These are phyloP conservation scores for Phytophthora constricta DNA, from an alignment of 352 stramenopile genomes.

Conservation along the genomic window DNA sequence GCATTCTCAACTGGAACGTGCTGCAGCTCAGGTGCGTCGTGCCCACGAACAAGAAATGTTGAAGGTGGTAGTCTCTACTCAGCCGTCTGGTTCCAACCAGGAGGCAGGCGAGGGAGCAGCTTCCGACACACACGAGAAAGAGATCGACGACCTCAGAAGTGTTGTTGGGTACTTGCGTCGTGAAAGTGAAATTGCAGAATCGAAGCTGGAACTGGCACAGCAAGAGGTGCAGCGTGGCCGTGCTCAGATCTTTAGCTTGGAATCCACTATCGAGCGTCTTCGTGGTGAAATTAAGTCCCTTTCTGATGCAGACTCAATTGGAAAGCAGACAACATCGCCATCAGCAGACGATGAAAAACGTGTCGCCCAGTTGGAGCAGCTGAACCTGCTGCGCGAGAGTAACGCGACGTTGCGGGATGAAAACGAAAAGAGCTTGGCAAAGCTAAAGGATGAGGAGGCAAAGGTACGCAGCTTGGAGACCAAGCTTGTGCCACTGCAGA, in stretches of 20 bases:
- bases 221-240: slow-evolving; percentile 72
- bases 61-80: slow-evolving; percentile 22
- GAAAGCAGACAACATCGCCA: slow-evolving; percentile 12
- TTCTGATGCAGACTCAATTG: slow-evolving; percentile 21
- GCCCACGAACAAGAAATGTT: slow-evolving; percentile 65
- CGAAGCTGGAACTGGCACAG: slow-evolving; percentile 73
- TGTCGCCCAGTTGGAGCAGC: slow-evolving; percentile 69
- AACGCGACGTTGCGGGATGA: slow-evolving; percentile 83
- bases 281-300: slow-evolving; percentile 65
- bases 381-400: slow-evolving; percentile 80
- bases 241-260: slow-evolving; percentile 58
- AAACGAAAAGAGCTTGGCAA: slow-evolving; percentile 61
- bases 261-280: slow-evolving; percentile 65
- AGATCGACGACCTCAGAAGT: slow-evolving; percentile 76
- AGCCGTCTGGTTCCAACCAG: slow-evolving; percentile 21
- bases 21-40: slow-evolving; percentile 60
- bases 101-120: slow-evolving; percentile 33
- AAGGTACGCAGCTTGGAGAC: slow-evolving; percentile 55
- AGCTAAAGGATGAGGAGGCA: slow-evolving; percentile 59
- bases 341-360: slow-evolving; percentile 53
- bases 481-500: slow-evolving; percentile 61
- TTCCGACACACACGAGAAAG: slow-evolving; percentile 50
- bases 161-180: slow-evolving; percentile 76
- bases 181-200: slow-evolving; percentile 69
- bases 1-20: slow-evolving; percentile 73